A percentile compares a stretch with the other conserved stretches of the same genome.
Conservation (phyloP, 2,329 filamentous ascomycete species). For the Aureobasidium musti region DNA sequence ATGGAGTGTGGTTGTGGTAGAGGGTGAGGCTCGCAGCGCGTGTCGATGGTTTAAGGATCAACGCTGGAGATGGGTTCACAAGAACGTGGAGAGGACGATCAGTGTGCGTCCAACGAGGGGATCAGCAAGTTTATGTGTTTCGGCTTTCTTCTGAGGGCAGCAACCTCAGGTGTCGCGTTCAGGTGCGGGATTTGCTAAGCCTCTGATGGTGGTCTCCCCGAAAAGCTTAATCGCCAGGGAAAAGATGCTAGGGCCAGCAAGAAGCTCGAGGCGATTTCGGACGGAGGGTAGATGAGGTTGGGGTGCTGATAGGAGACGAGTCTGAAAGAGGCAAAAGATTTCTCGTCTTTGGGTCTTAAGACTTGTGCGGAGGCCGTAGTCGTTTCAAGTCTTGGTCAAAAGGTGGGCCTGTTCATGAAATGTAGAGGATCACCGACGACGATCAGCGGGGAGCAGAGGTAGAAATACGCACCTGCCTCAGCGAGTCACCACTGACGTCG, state of each 20-base stretch:
- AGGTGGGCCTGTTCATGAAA: slow-evolving; percentile 27
- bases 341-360: slow-evolving; percentile 10
- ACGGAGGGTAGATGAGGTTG: slow-evolving; percentile 20
- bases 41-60: slow-evolving; percentile 33
- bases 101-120: slow-evolving; percentile 48
- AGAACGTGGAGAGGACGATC: slow-evolving; percentile 55
- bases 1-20: slow-evolving; percentile 9
- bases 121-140: slow-evolving; percentile 51
- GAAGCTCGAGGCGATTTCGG: slow-evolving; percentile 29
- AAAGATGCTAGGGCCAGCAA: slow-evolving; percentile 9
- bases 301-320: slow-evolving; percentile 19
- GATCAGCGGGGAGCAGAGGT: slow-evolving; percentile 29
- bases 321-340: slow-evolving; percentile 26
- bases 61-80: slow-evolving; percentile 36
- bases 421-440: slow-evolving; percentile 25
- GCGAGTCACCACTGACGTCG: slow-evolving; percentile 26
- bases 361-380: slow-evolving; percentile 23
- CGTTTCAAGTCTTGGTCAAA: slow-evolving; percentile 27
- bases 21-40: slow-evolving; percentile 17
- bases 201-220: slow-evolving; percentile 14
- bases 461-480: slow-evolving; percentile 26
- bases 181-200: slow-evolving; percentile 16
- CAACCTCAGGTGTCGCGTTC: slow-evolving; percentile 17
- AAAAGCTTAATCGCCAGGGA: slow-evolving; percentile 24
- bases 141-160: slow-evolving; percentile 19